These are phyloP conservation scores for Carex pumila DNA, from an alignment of 176 grass and related monocot species.

Conservation along the genomic window DNA sequence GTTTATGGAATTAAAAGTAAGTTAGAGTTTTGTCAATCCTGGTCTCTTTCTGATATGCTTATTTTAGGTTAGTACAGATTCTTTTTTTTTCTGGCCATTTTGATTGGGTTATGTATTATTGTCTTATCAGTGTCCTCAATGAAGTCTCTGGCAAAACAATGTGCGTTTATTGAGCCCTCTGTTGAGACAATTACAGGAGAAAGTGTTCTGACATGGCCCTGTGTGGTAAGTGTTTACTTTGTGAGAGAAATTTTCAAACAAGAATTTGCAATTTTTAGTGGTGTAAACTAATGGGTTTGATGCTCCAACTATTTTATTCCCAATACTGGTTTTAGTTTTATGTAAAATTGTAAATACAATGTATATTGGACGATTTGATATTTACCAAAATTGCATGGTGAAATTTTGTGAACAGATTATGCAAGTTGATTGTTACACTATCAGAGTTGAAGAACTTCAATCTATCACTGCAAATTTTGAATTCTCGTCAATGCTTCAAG, in stretches of 20 bases:
- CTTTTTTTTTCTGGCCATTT: neutral
- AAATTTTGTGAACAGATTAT: constrained; percentile 41
- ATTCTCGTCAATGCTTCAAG: constrained; percentile 91
- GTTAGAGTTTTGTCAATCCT: constrained; percentile 18
- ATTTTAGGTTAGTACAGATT: neutral
- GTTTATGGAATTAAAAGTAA: constrained; percentile 99
- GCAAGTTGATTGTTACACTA: constrained; percentile 91
- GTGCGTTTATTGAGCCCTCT: constrained; percentile 76
- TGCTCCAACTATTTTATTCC: neutral
- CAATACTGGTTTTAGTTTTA: neutral
- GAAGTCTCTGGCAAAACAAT: constrained; percentile 77
- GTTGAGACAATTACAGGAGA: constrained; percentile 91
- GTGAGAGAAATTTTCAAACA: neutral
- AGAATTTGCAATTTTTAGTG: neutral
- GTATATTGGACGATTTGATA: neutral
- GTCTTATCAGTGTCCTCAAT: constrained; percentile 70
- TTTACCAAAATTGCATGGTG: neutral
- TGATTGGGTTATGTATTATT: neutral
- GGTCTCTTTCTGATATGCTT: neutral
- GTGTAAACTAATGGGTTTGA: neutral
- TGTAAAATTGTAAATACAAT: neutral
- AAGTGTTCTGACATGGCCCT: constrained; percentile 95
- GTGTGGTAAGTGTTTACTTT: constrained; percentile 46
- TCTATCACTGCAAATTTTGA: constrained; percentile 53
- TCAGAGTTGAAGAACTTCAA: constrained; percentile 78